Conservation (phyloP, 2,329 filamentous ascomycete genomes). For the Exophiala alcalophila region DNA sequence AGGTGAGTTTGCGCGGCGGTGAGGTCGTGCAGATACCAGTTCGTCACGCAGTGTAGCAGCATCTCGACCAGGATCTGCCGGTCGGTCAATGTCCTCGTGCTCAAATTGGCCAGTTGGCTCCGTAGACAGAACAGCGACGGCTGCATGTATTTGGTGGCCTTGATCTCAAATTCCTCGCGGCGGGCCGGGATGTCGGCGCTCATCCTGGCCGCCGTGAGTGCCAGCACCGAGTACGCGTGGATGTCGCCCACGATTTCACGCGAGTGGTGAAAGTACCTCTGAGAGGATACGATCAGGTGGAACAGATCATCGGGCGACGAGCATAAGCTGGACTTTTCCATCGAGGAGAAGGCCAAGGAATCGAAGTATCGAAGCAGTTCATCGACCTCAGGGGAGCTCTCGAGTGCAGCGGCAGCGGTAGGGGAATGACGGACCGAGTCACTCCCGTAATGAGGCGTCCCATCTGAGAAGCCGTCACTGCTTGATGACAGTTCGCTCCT, state of each 20-base stretch:
- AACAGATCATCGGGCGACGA: constrained; percentile 4
- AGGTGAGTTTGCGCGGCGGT: constrained; percentile 8
- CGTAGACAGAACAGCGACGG: constrained; percentile 6
- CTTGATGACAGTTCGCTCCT: constrained; percentile 1
- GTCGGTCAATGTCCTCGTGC: constrained; percentile 6
- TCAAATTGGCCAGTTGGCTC: constrained; percentile 5
- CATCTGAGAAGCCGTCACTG: neutral
- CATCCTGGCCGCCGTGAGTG: constrained; percentile 8
- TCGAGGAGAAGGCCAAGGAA: neutral
- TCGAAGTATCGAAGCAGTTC: constrained; percentile 8
- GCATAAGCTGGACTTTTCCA: neutral
- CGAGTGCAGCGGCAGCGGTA: neutral
- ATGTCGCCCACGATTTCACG: neutral
- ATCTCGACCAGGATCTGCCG: constrained; percentile 11
- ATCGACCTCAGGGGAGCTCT: constrained; percentile 3
- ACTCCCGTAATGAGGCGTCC: neutral
- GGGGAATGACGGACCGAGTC: neutral
- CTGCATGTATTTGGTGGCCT: constrained; percentile 11
- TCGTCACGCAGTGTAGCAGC: constrained; percentile 12
- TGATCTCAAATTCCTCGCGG: constrained; percentile 9
- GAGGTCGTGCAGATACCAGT: constrained; percentile 10
- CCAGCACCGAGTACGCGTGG: constrained; percentile 8
- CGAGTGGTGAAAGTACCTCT: constrained; percentile 1
- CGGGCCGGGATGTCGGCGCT: constrained; percentile 3
- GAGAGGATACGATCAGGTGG: constrained; percentile 4